Percentiles rank a stretch among this genome's conserved stretches.
Conservation (phyloP, 1,284 basidiomycete species). For the Rhodofomes roseus region DNA sequence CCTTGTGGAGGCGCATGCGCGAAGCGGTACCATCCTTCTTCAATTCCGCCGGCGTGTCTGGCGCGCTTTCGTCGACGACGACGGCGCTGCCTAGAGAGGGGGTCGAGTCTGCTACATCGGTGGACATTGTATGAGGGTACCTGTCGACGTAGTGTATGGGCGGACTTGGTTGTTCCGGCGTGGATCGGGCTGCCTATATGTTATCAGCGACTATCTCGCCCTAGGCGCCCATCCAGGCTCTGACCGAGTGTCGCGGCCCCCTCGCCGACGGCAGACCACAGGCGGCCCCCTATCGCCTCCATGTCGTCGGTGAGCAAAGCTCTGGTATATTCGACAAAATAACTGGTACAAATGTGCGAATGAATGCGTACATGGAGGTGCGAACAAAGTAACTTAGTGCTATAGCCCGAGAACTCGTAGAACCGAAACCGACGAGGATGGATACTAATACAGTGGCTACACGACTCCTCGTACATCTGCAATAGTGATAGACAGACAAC, state of each 20-base stretch:
- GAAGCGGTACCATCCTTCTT: conserved; percentile 25
- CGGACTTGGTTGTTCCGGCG: background rate
- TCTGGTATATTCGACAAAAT: background rate
- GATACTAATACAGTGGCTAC: conserved; percentile 7
- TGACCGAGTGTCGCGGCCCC: background rate
- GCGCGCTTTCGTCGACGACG: background rate
- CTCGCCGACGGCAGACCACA: background rate
- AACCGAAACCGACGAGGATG: background rate
- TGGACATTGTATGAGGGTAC: conserved; percentile 4
- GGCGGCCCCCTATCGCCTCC: background rate
- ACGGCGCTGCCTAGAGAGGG: background rate
- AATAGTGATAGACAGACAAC: conserved; percentile 8
- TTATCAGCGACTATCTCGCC: background rate
- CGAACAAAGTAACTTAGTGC: background rate
- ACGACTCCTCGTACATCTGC: conserved; percentile 6
- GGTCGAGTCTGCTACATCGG: conserved; percentile 19
- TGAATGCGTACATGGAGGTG: background rate
- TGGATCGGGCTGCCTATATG: background rate
- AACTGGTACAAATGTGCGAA: background rate
- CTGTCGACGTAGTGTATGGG: background rate
- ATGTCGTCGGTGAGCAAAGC: background rate
- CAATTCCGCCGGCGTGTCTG: conserved; percentile 11
- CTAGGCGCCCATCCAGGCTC: background rate
- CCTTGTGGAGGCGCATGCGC: conserved; percentile 33
- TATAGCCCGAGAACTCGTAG: background rate